These are phyloP conservation scores for Trichoderma simmonsii DNA, from an alignment of 2,329 filamentous ascomycete species.

Conservation along the genomic window DNA sequence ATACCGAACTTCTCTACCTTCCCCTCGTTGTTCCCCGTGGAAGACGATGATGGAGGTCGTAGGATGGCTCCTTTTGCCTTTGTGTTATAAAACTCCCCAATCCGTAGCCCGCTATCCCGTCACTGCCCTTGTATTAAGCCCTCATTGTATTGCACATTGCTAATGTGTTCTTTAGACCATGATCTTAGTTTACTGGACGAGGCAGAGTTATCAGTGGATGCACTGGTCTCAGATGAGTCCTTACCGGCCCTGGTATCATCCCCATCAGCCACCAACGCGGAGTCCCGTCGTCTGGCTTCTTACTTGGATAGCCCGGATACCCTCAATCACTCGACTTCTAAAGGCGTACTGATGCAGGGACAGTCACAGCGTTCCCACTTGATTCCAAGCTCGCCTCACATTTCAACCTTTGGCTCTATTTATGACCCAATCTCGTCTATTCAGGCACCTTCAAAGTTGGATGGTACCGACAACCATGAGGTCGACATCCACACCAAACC, in stretches of 20 bases:
- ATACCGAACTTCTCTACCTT: constrained; percentile 33
- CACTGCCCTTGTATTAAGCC: neutral
- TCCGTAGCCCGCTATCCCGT: constrained; percentile 11
- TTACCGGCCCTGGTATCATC: constrained; percentile 21
- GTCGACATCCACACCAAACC: constrained; percentile 32
- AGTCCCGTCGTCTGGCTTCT: constrained; percentile 23
- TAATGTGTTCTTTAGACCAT: constrained; percentile 57
- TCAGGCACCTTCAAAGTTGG: constrained; percentile 31
- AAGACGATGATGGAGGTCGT: constrained; percentile 63
- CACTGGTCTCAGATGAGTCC: constrained; percentile 61
- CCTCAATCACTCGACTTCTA: constrained; percentile 20
- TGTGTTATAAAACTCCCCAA: constrained; percentile 39
- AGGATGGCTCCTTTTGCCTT: constrained; percentile 44
- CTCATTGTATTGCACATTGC: constrained; percentile 28
- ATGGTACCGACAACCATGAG: constrained; percentile 29
- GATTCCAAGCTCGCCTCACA: constrained; percentile 28
- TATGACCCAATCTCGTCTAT: constrained; percentile 34
- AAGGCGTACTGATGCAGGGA: constrained; percentile 23
- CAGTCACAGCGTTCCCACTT: constrained; percentile 24
- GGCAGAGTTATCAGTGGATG: constrained; percentile 62
- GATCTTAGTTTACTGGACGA: constrained; percentile 60
- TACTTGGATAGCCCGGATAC: neutral
- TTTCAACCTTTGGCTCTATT: constrained; percentile 26
- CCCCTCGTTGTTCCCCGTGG: constrained; percentile 41
- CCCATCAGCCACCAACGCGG: neutral